These are phyloP conservation scores for Ophiocordyceps camponoti-floridani DNA, from an alignment of 2,329 filamentous ascomycete genomes.

Conservation along the genomic window DNA sequence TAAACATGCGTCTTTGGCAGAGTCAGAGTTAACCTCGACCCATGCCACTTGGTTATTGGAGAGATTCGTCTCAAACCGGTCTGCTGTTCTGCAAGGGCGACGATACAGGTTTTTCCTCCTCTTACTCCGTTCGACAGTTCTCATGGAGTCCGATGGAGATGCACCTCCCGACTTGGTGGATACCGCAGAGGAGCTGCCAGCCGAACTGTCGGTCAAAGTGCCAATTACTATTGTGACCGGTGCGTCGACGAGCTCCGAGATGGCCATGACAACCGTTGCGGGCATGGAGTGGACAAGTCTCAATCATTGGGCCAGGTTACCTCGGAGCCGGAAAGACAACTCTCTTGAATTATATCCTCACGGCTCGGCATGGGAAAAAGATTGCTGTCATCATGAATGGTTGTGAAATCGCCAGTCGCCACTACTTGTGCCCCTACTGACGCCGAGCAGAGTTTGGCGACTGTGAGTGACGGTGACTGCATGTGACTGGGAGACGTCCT, in stretches of 20 bases:
- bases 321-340: conserved; percentile 93
- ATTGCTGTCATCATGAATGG: conserved; percentile 97
- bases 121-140: conserved; percentile 2
- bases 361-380: conserved; percentile 88
- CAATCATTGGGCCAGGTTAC: conserved; percentile 44
- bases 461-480: conserved; percentile 32
- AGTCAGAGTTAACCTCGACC: too few species aligned
- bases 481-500: conserved; percentile 2
- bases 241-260: conserved; percentile 11
- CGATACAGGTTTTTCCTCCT: background rate
- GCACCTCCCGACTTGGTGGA: conserved; percentile 46
- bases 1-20: background rate
- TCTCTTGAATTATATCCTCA: conserved; percentile 86
- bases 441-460: conserved; percentile 54
- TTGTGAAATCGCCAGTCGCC: conserved; percentile 3
- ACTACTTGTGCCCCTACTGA: background rate
- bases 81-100: background rate
- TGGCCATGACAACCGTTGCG: too few species aligned
- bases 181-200: conserved; percentile 17
- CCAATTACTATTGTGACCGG: conserved; percentile 76
- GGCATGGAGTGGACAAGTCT: background rate
- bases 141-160: conserved; percentile 49
- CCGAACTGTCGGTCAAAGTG: conserved; percentile 45
- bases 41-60: background rate
- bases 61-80: background rate